These are phyloP conservation scores for Botrytis hyacinthi DNA, from an alignment of 2,329 filamentous ascomycete genomes.

Conservation along the genomic window DNA sequence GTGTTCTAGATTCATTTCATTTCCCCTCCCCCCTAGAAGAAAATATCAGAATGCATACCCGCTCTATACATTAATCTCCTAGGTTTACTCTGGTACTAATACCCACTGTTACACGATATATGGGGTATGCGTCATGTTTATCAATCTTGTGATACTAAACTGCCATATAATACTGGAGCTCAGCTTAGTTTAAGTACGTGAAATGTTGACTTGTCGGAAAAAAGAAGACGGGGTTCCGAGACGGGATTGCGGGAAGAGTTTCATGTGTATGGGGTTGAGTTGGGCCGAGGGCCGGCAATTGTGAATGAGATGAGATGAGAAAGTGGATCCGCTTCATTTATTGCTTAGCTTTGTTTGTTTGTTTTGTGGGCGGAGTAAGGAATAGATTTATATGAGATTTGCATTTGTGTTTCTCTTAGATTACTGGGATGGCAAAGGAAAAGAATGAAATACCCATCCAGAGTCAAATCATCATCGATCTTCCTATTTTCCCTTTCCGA, in stretches of 20 bases:
- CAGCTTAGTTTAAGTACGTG: neutral
- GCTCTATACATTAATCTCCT: neutral
- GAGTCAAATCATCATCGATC: neutral
- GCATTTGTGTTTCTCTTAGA: neutral
- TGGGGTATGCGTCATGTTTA: neutral
- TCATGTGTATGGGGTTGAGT: neutral
- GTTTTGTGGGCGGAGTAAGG: neutral
- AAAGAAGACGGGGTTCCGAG: neutral
- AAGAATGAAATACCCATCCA: no score
- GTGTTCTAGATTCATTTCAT: neutral
- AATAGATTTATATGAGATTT: neutral
- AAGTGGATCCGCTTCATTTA: neutral
- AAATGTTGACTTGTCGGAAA: neutral
- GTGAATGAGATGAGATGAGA: neutral
- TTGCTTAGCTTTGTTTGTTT: neutral
- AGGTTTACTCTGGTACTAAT: neutral
- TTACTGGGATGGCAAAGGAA: neutral
- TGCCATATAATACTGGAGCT: neutral
- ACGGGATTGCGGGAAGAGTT: constrained; percentile 8
- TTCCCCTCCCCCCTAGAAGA: neutral
- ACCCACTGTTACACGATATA: neutral
- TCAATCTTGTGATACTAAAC: neutral
- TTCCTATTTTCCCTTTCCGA: neutral
- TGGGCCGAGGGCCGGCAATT: neutral
- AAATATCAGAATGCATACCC: neutral